Evolutionary conservation across 352 stramenopile species (phyloP), one percentile per base, ranked within the genome.

Genomic region (Pythium oligandrum): DNA sequence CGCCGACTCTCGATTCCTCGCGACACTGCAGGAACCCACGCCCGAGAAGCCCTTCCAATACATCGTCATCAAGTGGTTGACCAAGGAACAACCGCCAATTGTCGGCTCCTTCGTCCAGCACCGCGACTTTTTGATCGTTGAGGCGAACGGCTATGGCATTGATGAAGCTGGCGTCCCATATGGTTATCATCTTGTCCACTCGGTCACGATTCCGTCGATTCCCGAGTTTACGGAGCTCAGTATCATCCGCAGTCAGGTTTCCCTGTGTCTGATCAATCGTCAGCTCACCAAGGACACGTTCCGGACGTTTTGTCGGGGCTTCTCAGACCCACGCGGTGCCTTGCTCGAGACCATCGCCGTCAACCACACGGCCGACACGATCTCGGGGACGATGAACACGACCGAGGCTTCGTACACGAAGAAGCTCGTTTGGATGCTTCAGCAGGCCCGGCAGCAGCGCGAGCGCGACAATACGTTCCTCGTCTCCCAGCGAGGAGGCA

Each of bases 371-470:
- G 66, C 64, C 43, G 70, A 81, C 0, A 48, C 38, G 12, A 59
- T 86, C 48, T 50, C 81, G 2, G 61, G 70, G 17, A 64, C 59
- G 5, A 40, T 70, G 17, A 64, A 73, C 1, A 48, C 85, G 0
- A 68, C 78, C 31, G 73, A 86, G 45, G 78, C 73, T 51, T 68
- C 71, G 12, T 72, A 86, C 56, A 58, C 82, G 58, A 88, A 83
- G 57, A 88, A 88, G 55, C 64, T 88, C 3, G 73, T 65, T 47
- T 85, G 75, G 75, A 68, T 86, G 17, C 17, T 26, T 26, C 17
- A 26, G 17, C 17, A 26, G 17, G 17, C 17, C 17, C 17, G 17
- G 17, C 17, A 26, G 17, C 17, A 26, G 17, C 17, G 17, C 17
- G 17, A 26, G 17, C 17, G 17, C 17, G 17, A 26, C 17, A 26